phyloP scores from a whole-genome alignment of 2,329 filamentous ascomycete genomes.

The Cytospora piceae region DNA sequence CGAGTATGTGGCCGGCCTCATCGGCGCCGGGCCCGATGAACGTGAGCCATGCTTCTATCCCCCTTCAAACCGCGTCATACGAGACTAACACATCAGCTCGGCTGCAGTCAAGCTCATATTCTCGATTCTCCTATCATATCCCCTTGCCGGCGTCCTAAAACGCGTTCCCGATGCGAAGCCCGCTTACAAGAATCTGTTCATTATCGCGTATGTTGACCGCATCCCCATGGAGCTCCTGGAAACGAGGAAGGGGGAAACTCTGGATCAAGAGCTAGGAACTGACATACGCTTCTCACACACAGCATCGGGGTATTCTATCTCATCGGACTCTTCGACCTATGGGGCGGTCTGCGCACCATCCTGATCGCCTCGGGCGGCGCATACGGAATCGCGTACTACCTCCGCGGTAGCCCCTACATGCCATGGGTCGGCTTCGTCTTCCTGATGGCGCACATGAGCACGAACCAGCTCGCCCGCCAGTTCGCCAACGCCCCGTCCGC shows the following conservation, averaged over 20 bases:
- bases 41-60: slow-evolving; percentile 40
- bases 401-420: slow-evolving; percentile 86
- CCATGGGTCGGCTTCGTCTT: slow-evolving; percentile 96
- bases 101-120: slow-evolving; percentile 89
- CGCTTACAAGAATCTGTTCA: slow-evolving; percentile 85
- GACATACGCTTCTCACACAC: background rate
- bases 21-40: slow-evolving; percentile 53
- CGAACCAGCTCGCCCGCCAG: slow-evolving; percentile 86
- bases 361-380: slow-evolving; percentile 77
- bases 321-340: slow-evolving; percentile 90
- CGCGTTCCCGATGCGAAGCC: slow-evolving; percentile 85
- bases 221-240: background rate
- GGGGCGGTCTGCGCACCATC: slow-evolving; percentile 80
- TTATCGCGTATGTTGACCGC: slow-evolving; percentile 63
- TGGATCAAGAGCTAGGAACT: background rate
- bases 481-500: slow-evolving; percentile 65
- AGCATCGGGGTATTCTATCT: slow-evolving; percentile 88
- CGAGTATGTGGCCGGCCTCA: slow-evolving; percentile 43
- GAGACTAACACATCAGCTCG: slow-evolving; percentile 6
- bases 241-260: no score
- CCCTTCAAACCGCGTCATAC: background rate
- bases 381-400: slow-evolving; percentile 81
- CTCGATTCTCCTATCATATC: slow-evolving; percentile 90
- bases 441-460: slow-evolving; percentile 92
- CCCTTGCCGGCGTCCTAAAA: slow-evolving; percentile 85